These are phyloP conservation scores for Syzygium grande DNA, from an alignment of 345 rosid genomes.

Conservation along the genomic window DNA sequence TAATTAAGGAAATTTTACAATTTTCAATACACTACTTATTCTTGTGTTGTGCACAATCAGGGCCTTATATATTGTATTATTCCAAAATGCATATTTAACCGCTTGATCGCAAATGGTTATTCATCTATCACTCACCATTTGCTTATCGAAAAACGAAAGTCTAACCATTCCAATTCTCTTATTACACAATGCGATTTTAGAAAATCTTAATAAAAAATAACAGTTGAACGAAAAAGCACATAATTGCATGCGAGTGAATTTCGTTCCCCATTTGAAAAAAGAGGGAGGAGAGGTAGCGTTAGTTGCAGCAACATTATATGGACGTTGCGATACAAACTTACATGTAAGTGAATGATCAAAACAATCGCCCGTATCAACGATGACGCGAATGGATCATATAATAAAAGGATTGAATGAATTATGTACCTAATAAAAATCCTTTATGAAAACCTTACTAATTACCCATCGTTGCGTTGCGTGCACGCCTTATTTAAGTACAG, in stretches of 20 bases:
- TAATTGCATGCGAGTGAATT: background rate
- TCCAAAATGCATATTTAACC: background rate
- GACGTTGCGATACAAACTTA: accelerated
- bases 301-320: accelerated
- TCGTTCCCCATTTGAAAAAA: no score
- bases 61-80: background rate
- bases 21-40: background rate
- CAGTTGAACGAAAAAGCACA: background rate
- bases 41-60: background rate
- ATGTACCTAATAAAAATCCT: background rate
- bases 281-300: background rate
- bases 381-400: background rate
- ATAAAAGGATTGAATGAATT: background rate
- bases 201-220: background rate
- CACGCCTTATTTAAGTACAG: background rate
- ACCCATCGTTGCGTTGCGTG: background rate
- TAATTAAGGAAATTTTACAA: background rate
- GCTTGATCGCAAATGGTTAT: background rate
- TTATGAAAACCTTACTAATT: background rate
- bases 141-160: background rate
- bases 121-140: background rate
- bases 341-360: background rate
- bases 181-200: background rate
- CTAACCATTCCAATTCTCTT: no score
- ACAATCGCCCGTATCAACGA: background rate